Percentiles rank a stretch among this genome's conserved stretches.
phyloP scores from a whole-genome alignment of 345 rosid genomes.

The Arabidopsis arenosa region DNA sequence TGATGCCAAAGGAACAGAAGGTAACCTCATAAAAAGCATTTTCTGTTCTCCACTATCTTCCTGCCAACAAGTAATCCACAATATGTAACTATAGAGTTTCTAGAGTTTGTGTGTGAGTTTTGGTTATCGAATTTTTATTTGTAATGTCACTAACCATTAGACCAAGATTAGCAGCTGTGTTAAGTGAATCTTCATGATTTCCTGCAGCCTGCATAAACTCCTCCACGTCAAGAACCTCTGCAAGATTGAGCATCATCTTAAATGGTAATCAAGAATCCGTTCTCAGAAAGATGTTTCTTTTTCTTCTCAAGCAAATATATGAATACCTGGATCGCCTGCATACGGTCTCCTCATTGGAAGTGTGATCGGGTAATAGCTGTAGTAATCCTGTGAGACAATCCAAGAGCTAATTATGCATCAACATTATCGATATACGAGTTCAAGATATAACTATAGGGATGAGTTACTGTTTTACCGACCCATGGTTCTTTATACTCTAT shows the following conservation, averaged over 20 bases:
- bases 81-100: conserved; percentile 1
- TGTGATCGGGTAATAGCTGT: conserved; percentile 73
- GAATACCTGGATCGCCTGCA: conserved; percentile 80
- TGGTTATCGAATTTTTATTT: conserved; percentile 16
- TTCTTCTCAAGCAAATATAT: conserved; percentile 11
- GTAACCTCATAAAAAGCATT: conserved; percentile 71
- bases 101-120: neutral
- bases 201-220: conserved; percentile 59
- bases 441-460: conserved; percentile 1
- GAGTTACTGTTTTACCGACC: conserved; percentile 55
- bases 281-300: neutral
- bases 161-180: conserved; percentile 59
- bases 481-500: conserved; percentile 83
- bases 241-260: conserved; percentile 37
- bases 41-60: conserved; percentile 68
- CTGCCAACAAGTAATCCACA: conserved; percentile 48
- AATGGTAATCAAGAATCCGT: neutral
- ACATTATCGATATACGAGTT: neutral
- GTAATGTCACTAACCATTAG: conserved; percentile 56
- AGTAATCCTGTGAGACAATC: conserved; percentile 64
- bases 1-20: conserved; percentile 61
- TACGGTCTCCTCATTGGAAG: conserved; percentile 85
- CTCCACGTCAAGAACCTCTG: conserved; percentile 74
- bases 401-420: neutral
- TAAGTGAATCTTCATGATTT: conserved; percentile 56